Evolutionary conservation across 148 eudicot species (phyloP), one percentile per base, ranked within the genome.

Genomic region (Amaranthus cruentus): DNA sequence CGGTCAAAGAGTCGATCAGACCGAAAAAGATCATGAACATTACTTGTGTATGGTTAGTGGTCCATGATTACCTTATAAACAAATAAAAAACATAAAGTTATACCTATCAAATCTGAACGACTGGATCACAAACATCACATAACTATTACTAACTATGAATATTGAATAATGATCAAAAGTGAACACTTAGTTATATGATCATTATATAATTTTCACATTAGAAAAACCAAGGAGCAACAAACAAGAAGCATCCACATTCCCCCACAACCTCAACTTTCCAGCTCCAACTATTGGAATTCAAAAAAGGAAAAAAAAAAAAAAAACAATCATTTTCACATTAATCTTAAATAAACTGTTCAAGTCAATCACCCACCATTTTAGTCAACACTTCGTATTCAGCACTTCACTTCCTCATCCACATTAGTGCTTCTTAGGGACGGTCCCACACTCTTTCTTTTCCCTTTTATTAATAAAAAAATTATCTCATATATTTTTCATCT

Each of bases 331-430:
- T 60, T 60, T 60, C 63, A 60, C 63, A 28, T 60, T 60, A 18
- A 12, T 44, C 15, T 60, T 60, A 21, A 28, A 28, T 28, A 28
- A 28, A 60, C 63, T 60, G 44, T 60, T 58, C 28, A 21, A 8
- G 63, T 60, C 63, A 21, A 60, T 60, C 63, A 3, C 21, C 49
- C 11, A 1, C 9, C 7, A 44, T 13, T 5, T 0, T 14, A 21
- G 60, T 62, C 69, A 73, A 52, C 52, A 73, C 10, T 43, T 72
- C 66, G 11, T 58, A 59, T 49, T 60, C 65, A 60, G 38, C 68
- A 51, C 7, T 47, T 5, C 62, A 58, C 18, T 10, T n/a, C 6
- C 38, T 28, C 38, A 28, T 28, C 28, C 52, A n/a, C 52, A 3
- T 60, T 62, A 62, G 46, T 73, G 68, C 52, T 46, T 12, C 3